A percentile compares a stretch with the other conserved stretches of the same genome.
phyloP scores from a whole-genome alignment of 768 basidiomycete species.

The Astraeus odoratus region DNA sequence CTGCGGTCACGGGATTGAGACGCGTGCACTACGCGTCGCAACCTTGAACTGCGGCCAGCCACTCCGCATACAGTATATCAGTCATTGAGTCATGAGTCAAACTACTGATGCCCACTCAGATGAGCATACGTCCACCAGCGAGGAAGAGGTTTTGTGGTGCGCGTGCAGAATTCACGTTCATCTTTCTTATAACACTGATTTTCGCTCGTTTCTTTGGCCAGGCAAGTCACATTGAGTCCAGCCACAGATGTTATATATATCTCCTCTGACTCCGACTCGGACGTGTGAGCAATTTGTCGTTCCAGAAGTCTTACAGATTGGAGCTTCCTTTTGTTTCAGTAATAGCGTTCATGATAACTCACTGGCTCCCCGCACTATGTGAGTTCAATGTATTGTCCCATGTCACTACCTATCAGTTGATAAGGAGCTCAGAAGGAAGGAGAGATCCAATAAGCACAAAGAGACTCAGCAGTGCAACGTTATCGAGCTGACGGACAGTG shows the following conservation, averaged over 20 bases:
- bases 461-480: slow-evolving; percentile 9
- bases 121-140: slow-evolving; percentile 36
- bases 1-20: neutral
- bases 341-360: neutral
- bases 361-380: too few species aligned
- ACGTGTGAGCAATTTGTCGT: slow-evolving; percentile 21
- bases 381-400: neutral
- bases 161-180: slow-evolving; percentile 22
- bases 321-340: neutral
- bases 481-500: slow-evolving; percentile 27
- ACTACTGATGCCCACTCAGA: too few species aligned
- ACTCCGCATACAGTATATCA: too few species aligned
- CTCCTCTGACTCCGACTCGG: slow-evolving; percentile 41
- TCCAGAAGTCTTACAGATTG: neutral
- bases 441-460: neutral
- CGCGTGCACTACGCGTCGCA: slow-evolving; percentile 21
- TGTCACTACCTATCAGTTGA: neutral
- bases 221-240: slow-evolving; percentile 1
- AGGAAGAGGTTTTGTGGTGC: too few species aligned
- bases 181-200: neutral
- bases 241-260: slow-evolving; percentile 44
- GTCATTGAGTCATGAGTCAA: too few species aligned
- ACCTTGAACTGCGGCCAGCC: too few species aligned
- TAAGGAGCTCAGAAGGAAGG: too few species aligned
- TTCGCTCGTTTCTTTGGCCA: neutral